A percentile compares a stretch with the other conserved stretches of the same genome.
phyloP scores from a whole-genome alignment of 2,329 filamentous ascomycete species.

The Phoma sp. region DNA sequence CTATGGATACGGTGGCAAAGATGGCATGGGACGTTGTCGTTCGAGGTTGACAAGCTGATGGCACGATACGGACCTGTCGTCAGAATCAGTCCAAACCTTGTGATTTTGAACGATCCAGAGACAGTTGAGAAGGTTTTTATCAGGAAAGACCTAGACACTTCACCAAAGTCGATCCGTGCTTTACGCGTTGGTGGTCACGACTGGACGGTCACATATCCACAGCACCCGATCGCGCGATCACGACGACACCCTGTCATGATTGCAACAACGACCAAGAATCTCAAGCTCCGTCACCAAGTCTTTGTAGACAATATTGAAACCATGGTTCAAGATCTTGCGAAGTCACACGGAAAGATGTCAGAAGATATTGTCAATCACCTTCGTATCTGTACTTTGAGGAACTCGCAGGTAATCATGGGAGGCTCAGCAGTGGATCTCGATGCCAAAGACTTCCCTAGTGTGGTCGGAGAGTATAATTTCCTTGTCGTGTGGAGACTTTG shows the following conservation, averaged over 20 bases:
- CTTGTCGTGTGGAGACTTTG: conserved; percentile 29
- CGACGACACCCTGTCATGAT: conserved; percentile 30
- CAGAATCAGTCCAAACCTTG: conserved; percentile 26
- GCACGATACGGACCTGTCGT: conserved; percentile 25
- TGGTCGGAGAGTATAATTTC: conserved; percentile 30
- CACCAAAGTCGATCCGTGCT: conserved; percentile 27
- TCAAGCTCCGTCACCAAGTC: conserved; percentile 20
- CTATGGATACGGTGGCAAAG: conserved; percentile 27
- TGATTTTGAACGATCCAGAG: conserved; percentile 26
- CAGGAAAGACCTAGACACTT: conserved; percentile 26
- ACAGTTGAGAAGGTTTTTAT: conserved; percentile 25
- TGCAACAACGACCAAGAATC: conserved; percentile 26
- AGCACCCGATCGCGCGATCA: conserved; percentile 23
- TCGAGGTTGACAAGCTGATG: conserved; percentile 28
- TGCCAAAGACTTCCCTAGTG: conserved; percentile 18
- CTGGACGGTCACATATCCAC: conserved; percentile 31
- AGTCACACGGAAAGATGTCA: conserved; percentile 17
- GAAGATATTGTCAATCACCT: conserved; percentile 31
- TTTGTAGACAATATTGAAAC: conserved; percentile 25
- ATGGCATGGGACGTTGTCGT: conserved; percentile 27
- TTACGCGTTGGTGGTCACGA: conserved; percentile 27
- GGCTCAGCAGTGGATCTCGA: conserved; percentile 25
- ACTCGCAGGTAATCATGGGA: conserved; percentile 29
- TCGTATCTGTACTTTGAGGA: conserved; percentile 25
- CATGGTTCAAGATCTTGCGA: conserved; percentile 23